Evolutionary conservation across 805 yeast genomes (phyloP).

Genomic region (Schizosaccharomyces cryophilus): DNA sequence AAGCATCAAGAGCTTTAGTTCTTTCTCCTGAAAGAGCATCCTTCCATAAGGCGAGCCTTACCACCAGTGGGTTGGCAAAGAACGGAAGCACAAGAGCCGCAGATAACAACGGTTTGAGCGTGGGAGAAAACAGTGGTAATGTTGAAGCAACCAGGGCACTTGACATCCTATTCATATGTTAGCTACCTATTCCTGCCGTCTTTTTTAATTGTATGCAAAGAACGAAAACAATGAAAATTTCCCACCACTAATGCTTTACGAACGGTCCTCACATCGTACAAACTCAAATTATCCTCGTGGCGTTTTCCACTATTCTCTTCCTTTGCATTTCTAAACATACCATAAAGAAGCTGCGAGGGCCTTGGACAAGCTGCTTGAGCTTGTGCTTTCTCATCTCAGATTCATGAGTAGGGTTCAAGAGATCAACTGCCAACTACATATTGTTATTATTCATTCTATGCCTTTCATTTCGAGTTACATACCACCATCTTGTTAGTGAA

Average conservation of each 20-base stretch:
- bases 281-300: too few species aligned
- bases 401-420: slow-evolving; percentile 92
- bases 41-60: slow-evolving; percentile 97
- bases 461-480: not conserved
- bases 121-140: slow-evolving; percentile 98
- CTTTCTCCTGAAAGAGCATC: slow-evolving; percentile 98
- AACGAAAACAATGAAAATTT: too few species aligned
- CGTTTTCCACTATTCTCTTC: too few species aligned
- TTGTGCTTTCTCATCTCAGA: slow-evolving; percentile 93
- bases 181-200: not conserved
- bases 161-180: slow-evolving; percentile 37
- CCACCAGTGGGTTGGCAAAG: slow-evolving; percentile 99
- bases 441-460: not conserved
- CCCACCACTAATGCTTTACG: too few species aligned
- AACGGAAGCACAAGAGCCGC: slow-evolving; percentile 96
- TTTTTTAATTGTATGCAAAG: too few species aligned
- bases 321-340: not conserved
- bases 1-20: slow-evolving; percentile 19
- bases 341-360: slow-evolving; percentile 98
- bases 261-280: too few species aligned
- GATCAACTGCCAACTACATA: slow-evolving; percentile 66
- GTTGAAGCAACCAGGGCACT: slow-evolving; percentile 97
- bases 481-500: slow-evolving; percentile 2
- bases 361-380: slow-evolving; percentile 87
- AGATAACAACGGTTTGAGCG: slow-evolving; percentile 98